Evolutionary conservation across 2,329 filamentous ascomycete species (phyloP).

Genomic region (Colletotrichum caudatum): DNA sequence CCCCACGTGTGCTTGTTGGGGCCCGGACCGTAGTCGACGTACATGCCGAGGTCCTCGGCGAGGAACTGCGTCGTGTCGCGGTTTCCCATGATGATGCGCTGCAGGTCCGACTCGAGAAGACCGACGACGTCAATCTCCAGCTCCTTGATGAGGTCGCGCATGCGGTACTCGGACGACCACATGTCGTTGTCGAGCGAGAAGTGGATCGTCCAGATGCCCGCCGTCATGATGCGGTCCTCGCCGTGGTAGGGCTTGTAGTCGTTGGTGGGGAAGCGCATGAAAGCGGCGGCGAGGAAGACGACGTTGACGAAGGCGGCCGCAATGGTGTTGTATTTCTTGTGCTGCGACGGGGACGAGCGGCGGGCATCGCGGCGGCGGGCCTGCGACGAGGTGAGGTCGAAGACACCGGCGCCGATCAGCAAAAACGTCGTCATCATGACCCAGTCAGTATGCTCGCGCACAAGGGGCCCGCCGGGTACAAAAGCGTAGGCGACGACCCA

Average conservation of each 20-base stretch:
- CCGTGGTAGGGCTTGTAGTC: conserved; percentile 92
- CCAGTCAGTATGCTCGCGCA: conserved; percentile 96
- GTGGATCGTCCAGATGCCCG: conserved; percentile 98
- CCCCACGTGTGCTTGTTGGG: conserved; percentile 99
- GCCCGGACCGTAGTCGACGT: conserved; percentile 95
- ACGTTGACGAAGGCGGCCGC: conserved; percentile 82
- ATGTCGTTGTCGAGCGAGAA: conserved; percentile 98
- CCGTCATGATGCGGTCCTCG: conserved; percentile 88
- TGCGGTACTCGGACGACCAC: conserved; percentile 96
- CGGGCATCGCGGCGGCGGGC: conserved; percentile 55
- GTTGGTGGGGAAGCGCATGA: conserved; percentile 91
- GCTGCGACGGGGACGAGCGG: conserved; percentile 53
- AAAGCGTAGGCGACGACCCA: conserved; percentile 99
- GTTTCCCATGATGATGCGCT: conserved; percentile 99
- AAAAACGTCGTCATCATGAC: conserved; percentile 90
- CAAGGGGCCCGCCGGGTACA: conserved; percentile 90
- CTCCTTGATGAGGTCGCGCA: conserved; percentile 90
- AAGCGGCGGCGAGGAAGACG: conserved; percentile 82
- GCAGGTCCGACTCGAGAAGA: conserved; percentile 91
- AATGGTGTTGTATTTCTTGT: conserved; percentile 65
- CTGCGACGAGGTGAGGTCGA: conserved; percentile 71
- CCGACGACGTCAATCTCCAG: conserved; percentile 97
- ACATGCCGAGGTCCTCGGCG: conserved; percentile 97
- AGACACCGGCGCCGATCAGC: conserved; percentile 85
- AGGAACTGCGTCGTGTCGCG: conserved; percentile 95